Conservation (phyloP, 345 rosid genomes). For the Eutrema yunnanense region DNA sequence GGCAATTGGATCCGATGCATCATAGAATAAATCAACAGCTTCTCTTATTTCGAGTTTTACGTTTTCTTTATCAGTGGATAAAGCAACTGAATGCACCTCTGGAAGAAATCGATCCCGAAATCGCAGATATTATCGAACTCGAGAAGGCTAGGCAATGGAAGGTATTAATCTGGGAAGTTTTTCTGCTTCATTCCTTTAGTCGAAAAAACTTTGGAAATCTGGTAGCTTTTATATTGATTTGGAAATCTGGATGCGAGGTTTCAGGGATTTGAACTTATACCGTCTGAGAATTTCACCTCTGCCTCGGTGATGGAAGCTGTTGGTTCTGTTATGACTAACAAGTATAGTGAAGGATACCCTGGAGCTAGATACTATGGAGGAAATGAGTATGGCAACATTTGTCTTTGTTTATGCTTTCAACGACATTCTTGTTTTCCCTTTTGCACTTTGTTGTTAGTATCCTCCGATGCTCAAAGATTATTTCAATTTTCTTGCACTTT, state of each 20-base stretch:
- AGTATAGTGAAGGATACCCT: constrained; percentile 95
- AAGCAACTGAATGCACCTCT: constrained; percentile 77
- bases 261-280: constrained; percentile 90
- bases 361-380: constrained; percentile 98
- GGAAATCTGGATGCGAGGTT: background rate
- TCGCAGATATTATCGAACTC: constrained; percentile 78
- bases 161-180: constrained; percentile 33
- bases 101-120: constrained; percentile 82
- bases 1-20: constrained; percentile 5
- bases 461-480: background rate
- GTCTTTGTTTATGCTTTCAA: background rate
- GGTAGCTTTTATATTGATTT: background rate
- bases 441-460: background rate
- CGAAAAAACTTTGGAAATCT: background rate
- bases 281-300: constrained; percentile 95
- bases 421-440: background rate
- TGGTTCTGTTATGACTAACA: constrained; percentile 95
- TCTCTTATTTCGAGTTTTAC: background rate
- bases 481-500: background rate
- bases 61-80: constrained; percentile 54
- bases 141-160: constrained; percentile 99
- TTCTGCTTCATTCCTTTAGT: background rate
- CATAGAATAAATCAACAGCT: background rate
- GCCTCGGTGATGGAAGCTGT: constrained; percentile 95
- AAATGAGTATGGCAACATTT: constrained; percentile 62